These are phyloP conservation scores for Dendrocalamus sinicus DNA, from an alignment of 176 grass and related monocot genomes.

Conservation along the genomic window DNA sequence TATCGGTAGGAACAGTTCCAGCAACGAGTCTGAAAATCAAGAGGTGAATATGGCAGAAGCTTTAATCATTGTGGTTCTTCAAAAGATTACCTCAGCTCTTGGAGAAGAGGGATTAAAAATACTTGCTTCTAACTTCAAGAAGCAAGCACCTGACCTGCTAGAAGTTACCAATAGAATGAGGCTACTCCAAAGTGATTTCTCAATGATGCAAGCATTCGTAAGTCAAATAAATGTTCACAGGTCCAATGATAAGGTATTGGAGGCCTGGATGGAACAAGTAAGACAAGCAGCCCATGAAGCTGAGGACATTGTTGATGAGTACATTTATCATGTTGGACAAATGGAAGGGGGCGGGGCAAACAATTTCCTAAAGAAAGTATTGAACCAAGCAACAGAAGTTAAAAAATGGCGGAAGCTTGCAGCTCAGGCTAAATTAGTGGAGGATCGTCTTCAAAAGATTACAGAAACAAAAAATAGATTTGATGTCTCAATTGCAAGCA, in stretches of 20 bases:
- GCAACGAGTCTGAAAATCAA: not conserved
- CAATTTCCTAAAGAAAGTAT: slow-evolving; percentile 35
- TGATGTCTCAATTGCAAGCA: slow-evolving; percentile 23
- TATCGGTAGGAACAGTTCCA: slow-evolving; percentile 5
- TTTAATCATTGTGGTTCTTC: slow-evolving; percentile 42
- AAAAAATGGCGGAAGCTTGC: slow-evolving; percentile 39
- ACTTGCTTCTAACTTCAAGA: slow-evolving; percentile 32
- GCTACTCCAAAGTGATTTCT: slow-evolving; percentile 39
- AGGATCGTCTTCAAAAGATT: slow-evolving; percentile 41
- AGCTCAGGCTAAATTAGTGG: slow-evolving; percentile 34
- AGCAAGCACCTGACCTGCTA: slow-evolving; percentile 23
- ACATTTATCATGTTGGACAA: slow-evolving; percentile 48
- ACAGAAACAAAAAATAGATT: slow-evolving; percentile 41
- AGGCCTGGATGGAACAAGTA: slow-evolving; percentile 40
- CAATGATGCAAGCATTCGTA: slow-evolving; percentile 47
- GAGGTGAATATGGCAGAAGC: slow-evolving; percentile 38
- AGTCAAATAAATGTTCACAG: slow-evolving; percentile 17
- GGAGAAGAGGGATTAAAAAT: slow-evolving; percentile 18
- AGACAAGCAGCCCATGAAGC: slow-evolving; percentile 29
- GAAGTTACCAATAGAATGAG: slow-evolving; percentile 40
- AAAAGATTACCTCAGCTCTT: slow-evolving; percentile 35
- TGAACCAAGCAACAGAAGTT: slow-evolving; percentile 22
- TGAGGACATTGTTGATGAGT: slow-evolving; percentile 47
- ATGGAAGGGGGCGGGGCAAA: not conserved
- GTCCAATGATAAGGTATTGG: slow-evolving; percentile 26